Base-by-base conservation (phyloP, 306 rosid genomes). In the Pterocarpus santalinus region DNA sequence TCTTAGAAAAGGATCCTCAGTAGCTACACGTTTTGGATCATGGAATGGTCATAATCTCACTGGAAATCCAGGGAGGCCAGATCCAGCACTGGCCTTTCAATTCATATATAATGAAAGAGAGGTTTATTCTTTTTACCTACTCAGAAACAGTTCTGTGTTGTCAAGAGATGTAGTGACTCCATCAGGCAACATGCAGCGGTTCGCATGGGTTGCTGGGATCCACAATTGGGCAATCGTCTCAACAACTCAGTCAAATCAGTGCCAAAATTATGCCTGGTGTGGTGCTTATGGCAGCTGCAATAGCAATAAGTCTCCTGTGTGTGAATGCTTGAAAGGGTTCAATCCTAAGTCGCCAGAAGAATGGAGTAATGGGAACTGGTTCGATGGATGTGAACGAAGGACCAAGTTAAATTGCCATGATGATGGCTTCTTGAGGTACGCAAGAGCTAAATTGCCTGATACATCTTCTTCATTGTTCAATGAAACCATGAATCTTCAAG, bases 391-490 rank as follows among this genome's bases (percentile, higher is more conserved):
- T 41, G 57, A 1, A 15, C 82, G 82, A 10, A 14, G 57, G 46
- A 66, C 33, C 38, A 28, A 8, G 13, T 41, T 53, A 7, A 65
- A 3, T 55, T 78, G 82, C 41, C 34, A 15, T 30, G 75, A 57
- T 34, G 83, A 67, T 10, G 34, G 22, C 34, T 78, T 67, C 34
- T 41, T 39, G 10, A 76, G 38, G 64, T 67, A 78, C 7, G 5
- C 5, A 4, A 7, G 62, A 58, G 47, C 43, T 47, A 79, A 79
- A 60, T 69, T 79, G 77, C 83, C 77, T 7, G 77, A 69, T 13
- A 79, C 83, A 12, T 68, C 83, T 33, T 34, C 81, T 8, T 78
- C 81, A 6, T 55, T 55, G 57, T 78, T 69, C 43, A 30, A 69
- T 6, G 60, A 44, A 47, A 69, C 70, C 38, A 46, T 38, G 33